Percentiles rank a stretch among this genome's conserved stretches.
Evolutionary conservation across 495 filamentous ascomycete species (phyloP).

Genomic region (Gamarada debralockiae): DNA sequence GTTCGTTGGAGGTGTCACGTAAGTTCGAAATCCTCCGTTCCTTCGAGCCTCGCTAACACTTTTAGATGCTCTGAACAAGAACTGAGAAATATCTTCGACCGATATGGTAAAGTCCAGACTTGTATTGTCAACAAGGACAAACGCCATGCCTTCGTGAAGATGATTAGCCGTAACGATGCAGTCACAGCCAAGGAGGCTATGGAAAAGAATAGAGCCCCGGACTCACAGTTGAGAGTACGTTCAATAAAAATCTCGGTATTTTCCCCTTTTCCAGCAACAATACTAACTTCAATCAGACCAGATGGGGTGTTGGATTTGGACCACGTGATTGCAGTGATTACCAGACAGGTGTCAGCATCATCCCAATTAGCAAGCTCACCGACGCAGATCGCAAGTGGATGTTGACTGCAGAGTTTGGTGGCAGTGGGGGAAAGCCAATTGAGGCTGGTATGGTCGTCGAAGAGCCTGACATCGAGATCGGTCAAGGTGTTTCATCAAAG

Average conservation of each 20-base stretch:
- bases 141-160: conserved; percentile 98
- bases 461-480: conserved; percentile 98
- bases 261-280: conserved; percentile 12
- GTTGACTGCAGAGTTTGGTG: conserved; percentile 88
- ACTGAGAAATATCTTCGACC: conserved; percentile 70
- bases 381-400: conserved; percentile 98
- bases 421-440: conserved; percentile 79
- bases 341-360: conserved; percentile 84
- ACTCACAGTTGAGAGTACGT: conserved; percentile 77
- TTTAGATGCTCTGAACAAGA: conserved; percentile 72
- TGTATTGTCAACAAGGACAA: conserved; percentile 98
- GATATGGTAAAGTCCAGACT: conserved; percentile 85
- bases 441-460: conserved; percentile 85
- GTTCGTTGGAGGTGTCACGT: conserved; percentile 95
- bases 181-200: conserved; percentile 83
- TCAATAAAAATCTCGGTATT: conserved; percentile 4
- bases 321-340: conserved; percentile 98
- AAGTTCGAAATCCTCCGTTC: conserved; percentile 36
- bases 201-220: conserved; percentile 69
- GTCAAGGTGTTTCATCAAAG: conserved; percentile 94
- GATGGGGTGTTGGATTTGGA: conserved; percentile 97
- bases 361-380: conserved; percentile 86
- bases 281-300: conserved; percentile 54
- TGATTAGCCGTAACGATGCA: conserved; percentile 84
- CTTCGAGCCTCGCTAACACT: conserved; percentile 14